Base-by-base conservation (phyloP, 805 yeast species). In the Starmerella davenportii region DNA sequence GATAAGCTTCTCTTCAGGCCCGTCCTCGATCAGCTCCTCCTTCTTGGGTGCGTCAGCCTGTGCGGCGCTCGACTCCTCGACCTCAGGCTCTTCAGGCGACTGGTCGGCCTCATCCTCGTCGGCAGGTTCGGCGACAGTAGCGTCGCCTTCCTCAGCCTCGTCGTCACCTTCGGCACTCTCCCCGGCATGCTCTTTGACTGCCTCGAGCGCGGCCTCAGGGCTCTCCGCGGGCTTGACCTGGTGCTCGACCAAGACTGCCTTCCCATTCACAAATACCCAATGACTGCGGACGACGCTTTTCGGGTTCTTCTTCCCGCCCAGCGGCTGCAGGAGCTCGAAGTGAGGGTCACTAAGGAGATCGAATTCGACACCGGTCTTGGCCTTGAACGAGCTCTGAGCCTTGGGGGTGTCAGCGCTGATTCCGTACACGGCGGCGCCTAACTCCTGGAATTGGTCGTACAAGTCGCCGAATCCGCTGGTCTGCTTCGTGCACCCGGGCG, bases 401-500 rank as follows among this genome's bases (percentile, higher is more conserved):
- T 69, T 69, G 21, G 79, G 75, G n/a, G 73, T 51, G 54, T 87
- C 98, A 3, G 87, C 76, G 51, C 92, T 77, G 36, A 87, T 56
- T 0, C 98, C 98, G 49, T 69, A 74, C 1, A 87, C 76, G 0
- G 69, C 61, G 2, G 74, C 76, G 16, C 52, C 50, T 19, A 68
- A 68, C 29, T 68, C 60, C 34, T 63, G 56, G 50, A 79, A 68
- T 31, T 66, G 62, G 2, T 66, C 63, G 55, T 61, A 75, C 49
- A 71, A 71, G 46, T 71, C 75, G 50, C 90, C 74, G 56, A 78
- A 90, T 0, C 95, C 95, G 55, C 79, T 70, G 2, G 85, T 95
- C 60, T 87, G 98, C 50, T 82, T 70, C 1, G 98, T 87, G 59
- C 98, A 90, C 3, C 98, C 98, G 1, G 95, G 94, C 1, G 96